Evolutionary conservation across 495 filamentous ascomycete genomes (phyloP), one percentile per base, ranked within the genome.

Genomic region (Mytilinidion resinicola): DNA sequence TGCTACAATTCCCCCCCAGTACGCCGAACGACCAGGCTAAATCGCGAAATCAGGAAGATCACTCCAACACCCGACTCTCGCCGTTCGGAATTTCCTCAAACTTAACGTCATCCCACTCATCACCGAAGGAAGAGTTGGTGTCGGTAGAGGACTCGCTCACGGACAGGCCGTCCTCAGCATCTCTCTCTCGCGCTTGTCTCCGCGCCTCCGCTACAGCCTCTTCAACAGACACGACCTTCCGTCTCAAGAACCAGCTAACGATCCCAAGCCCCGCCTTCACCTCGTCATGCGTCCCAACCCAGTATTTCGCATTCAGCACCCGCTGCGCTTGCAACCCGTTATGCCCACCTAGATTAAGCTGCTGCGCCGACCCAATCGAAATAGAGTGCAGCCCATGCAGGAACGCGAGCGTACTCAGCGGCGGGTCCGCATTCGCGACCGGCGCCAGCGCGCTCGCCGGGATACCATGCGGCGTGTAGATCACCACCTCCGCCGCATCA

Each of bases 381-480:
- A 83, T 73, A 57, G 81, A 78, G 59, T 82, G 77, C 25, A 82
- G 68, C 3, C 80, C 80, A 60, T 83, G 81, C 17, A 84, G 64
- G 37, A 84, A 72, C 0, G 76, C 78, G 0, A 83, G 71, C 0
- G 73, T 72, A 34, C 67, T 56, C 33, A 83, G 57, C 7, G 68
- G 67, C 30, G 77, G 77, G 4, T 60, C 51, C 0, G 78, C 73
- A 4, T 14, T 37, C 4, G 60, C 53, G 9, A 82, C 53, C 11
- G 68, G 61, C 0, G 54, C 35, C 4, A 81, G 66, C 21, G 73
- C 68, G 0, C 57, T 44, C 6, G 70, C 64, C 9, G 68, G 64
- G 21, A 83, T 78, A 17, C 81, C 80, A 56, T 83, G 81, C 10
- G 81, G 81, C 4, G 79, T 78, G 61, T 84, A 83, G 51, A 84